Evolutionary conservation across 768 basidiomycete species (phyloP).

Genomic region (Kwoniella dendrophila): DNA sequence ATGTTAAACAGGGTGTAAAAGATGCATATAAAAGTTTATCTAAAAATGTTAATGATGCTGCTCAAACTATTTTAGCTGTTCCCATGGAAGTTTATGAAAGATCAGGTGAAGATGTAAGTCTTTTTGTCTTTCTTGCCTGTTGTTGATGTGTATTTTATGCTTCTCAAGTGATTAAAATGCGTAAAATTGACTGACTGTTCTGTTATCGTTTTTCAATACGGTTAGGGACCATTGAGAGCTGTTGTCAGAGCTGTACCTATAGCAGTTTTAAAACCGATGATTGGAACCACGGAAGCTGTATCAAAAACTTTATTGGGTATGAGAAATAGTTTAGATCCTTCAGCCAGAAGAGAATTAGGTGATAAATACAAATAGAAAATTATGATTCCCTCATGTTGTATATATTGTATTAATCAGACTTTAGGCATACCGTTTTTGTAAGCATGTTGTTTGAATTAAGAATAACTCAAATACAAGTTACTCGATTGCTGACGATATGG

Average conservation of each 20-base stretch:
- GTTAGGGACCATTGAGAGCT: slow-evolving; percentile 86
- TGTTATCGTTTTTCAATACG: background rate
- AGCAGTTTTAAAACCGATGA: slow-evolving; percentile 96
- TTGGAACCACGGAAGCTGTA: slow-evolving; percentile 94
- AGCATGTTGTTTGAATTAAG: too few species aligned
- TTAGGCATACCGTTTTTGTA: too few species aligned
- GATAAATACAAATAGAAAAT: slow-evolving; percentile 88
- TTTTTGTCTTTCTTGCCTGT: background rate
- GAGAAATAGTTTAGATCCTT: slow-evolving; percentile 88
- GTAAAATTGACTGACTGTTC: slow-evolving; percentile 10
- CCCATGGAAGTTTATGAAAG: slow-evolving; percentile 99
- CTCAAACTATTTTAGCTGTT: slow-evolving; percentile 96
- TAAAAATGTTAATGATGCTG: slow-evolving; percentile 85
- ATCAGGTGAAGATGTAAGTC: slow-evolving; percentile 80
- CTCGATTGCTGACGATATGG: too few species aligned
- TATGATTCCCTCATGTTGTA: too few species aligned
- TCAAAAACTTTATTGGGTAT: slow-evolving; percentile 92
- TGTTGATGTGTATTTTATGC: background rate
- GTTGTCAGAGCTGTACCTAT: slow-evolving; percentile 97
- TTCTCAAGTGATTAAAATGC: background rate
- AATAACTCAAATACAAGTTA: too few species aligned
- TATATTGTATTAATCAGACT: too few species aligned
- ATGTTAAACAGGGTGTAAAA: slow-evolving; percentile 82
- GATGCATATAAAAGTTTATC: slow-evolving; percentile 87
- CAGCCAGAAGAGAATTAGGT: slow-evolving; percentile 75